Base-by-base conservation (phyloP, 139 green algal species). In the Chlorella sorokiniana region DNA sequence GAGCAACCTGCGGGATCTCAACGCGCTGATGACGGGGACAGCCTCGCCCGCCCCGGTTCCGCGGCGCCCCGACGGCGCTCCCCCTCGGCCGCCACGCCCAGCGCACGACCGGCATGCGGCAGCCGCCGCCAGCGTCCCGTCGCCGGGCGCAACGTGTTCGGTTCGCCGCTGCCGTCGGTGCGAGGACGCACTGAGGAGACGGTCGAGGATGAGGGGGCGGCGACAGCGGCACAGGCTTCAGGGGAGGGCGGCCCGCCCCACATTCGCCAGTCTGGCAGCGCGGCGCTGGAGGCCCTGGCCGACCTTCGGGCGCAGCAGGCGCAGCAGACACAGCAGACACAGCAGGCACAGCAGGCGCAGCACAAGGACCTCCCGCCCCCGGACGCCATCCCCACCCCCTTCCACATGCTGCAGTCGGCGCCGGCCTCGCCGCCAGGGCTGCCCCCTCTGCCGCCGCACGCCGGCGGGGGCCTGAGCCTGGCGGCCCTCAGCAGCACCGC, bases 251-350 rank as follows among this genome's bases (percentile, higher is more conserved):
- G 14, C 1, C 5, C 35, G 31, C 10, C 3, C n/a, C 3, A 4
- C 65, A 44, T 31, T 25, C 73, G 73, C 20, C 54, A 27, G 4
- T 54, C 54, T 2, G 73, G 73, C 10, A 25, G 51, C 16, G 73
- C 73, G 9, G 73, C 73, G 1, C 52, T 79, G 25, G 73, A 79
- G 16, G 73, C 73, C 3, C 73, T 79, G 38, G 73, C 73, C n/a
- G 35, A 68, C 3, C 59, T 79, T 35, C 65, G 35, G 37, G 65
- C 65, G 37, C 11, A 51, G 1, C 35, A 72, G 18, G 20, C 31
- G 37, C 20, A 51, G 56, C 18, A 33, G 18, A 10, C 6, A 6
- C 56, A 65, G 56, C 56, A 65, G 18, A 10, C 56, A 65, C 48
- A 59, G 11, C 48, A 59, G 48, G 48, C 48, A 59, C 11, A 25